phyloP scores from a whole-genome alignment of 192 early-diverging fungal genomes.

The Linnemannia hyalina region DNA sequence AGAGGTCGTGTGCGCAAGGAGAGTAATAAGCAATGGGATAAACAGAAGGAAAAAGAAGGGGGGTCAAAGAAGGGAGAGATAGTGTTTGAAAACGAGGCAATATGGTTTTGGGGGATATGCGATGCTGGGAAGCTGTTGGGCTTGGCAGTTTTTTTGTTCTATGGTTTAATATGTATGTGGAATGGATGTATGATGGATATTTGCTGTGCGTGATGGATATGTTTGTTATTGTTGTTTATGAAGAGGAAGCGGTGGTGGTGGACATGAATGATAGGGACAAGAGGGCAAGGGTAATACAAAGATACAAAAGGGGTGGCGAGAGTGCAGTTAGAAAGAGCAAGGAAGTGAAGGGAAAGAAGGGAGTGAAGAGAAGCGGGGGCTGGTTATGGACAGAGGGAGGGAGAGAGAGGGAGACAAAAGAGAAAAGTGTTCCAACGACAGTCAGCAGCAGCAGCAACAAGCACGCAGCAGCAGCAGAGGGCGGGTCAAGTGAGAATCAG shows the following conservation, averaged over 20 bases:
- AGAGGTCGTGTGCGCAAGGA: neutral
- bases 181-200: neutral
- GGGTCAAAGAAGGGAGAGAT: neutral
- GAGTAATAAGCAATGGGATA: neutral
- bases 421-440: constrained; percentile 3
- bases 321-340: neutral
- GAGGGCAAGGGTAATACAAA: neutral
- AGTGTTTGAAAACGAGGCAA: neutral
- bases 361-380: neutral
- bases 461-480: neutral
- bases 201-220: neutral
- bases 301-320: neutral
- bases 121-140: neutral
- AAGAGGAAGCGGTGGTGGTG: neutral
- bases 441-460: neutral
- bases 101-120: neutral
- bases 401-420: neutral
- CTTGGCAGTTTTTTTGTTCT: neutral
- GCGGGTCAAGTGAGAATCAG: too few relatives aligned
- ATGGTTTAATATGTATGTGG: neutral
- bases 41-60: neutral
- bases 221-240: neutral
- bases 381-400: neutral
- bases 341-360: neutral
- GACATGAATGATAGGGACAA: neutral